These are phyloP conservation scores for Magnusiomyces paraingens DNA, from an alignment of 1,139 yeast genomes.

Conservation along the genomic window DNA sequence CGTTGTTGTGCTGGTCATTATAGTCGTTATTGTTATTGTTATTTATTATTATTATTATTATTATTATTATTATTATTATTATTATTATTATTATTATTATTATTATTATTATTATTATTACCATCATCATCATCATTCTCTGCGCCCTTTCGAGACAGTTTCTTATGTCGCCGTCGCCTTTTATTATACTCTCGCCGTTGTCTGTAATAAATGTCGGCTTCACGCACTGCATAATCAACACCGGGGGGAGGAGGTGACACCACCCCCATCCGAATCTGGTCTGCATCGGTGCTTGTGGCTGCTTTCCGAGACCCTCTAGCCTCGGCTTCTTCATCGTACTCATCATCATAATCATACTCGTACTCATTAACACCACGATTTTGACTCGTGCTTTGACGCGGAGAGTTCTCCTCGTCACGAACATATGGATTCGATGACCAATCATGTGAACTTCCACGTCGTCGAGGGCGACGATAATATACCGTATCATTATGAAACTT, in stretches of 20 bases:
- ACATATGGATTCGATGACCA: constrained; percentile 15
- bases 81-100: not conserved
- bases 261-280: constrained; percentile 4
- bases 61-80: not conserved
- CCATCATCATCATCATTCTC: not conserved
- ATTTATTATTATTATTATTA: not conserved
- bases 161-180: constrained; percentile 3
- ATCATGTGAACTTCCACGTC: constrained; percentile 25
- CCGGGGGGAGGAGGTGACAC: constrained; percentile 17
- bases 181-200: constrained; percentile 16
- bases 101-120: not conserved
- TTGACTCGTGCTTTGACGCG: too few species aligned
- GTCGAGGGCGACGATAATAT: constrained; percentile 27
- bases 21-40: not conserved
- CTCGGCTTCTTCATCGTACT: constrained; percentile 1
- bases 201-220: constrained; percentile 32
- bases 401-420: too few species aligned
- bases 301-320: not conserved
- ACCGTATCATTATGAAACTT: constrained; percentile 11
- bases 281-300: not conserved
- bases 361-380: constrained; percentile 1
- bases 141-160: not conserved
- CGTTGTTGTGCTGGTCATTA: not conserved
- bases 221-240: constrained; percentile 34
- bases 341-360: constrained; percentile 6